Percentiles rank a stretch among this genome's conserved stretches.
Evolutionary conservation across 2,329 filamentous ascomycete genomes (phyloP).

Genomic region (Claviceps digitariae): DNA sequence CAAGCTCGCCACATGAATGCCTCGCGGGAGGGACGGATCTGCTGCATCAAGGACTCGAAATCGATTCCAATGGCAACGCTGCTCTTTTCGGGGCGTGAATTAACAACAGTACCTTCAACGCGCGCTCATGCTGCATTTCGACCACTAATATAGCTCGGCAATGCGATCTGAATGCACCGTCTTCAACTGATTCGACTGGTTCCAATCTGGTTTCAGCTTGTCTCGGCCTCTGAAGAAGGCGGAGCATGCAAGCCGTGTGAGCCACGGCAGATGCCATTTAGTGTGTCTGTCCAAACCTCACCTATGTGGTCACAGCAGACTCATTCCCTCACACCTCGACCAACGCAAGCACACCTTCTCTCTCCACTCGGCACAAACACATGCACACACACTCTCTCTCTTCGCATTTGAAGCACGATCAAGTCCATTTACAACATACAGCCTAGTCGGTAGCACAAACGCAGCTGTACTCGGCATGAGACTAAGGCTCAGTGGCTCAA

Average conservation of each 20-base stretch:
- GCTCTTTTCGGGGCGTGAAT: not conserved
- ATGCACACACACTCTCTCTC: too few relatives aligned
- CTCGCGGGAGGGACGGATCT: not conserved
- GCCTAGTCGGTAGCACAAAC: not conserved
- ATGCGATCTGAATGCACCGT: not conserved
- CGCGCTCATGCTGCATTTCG: not conserved
- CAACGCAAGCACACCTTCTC: not conserved
- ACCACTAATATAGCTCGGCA: not conserved
- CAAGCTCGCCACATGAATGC: not conserved
- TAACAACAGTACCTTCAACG: not conserved
- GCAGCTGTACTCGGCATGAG: too few relatives aligned
- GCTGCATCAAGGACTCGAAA: not conserved
- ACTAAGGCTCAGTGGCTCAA: not conserved
- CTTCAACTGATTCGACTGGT: not conserved
- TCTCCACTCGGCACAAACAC: too few relatives aligned
- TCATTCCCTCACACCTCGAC: not conserved
- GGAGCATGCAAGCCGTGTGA: not conserved
- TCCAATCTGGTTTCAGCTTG: not conserved
- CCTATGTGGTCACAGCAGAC: not conserved
- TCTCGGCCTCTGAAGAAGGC: not conserved
- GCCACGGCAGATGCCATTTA: not conserved
- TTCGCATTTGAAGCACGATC: not conserved
- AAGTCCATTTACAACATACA: not conserved
- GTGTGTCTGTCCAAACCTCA: not conserved
- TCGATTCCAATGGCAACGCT: not conserved